phyloP scores from a whole-genome alignment of 2,329 filamentous ascomycete species.

The Fusarium citri region DNA sequence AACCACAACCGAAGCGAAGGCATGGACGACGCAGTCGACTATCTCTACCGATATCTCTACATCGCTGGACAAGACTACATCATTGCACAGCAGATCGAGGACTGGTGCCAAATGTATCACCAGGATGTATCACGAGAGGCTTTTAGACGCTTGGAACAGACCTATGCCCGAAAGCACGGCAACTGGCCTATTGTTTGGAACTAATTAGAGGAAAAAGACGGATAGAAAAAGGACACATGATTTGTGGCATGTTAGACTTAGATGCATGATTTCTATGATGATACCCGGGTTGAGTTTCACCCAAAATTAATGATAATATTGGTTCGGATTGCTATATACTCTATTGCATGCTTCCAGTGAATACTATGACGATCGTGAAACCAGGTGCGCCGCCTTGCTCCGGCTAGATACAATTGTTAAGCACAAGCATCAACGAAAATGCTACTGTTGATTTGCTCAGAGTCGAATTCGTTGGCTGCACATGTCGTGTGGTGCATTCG shows the following conservation, averaged over 20 bases:
- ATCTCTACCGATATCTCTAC: constrained; percentile 30
- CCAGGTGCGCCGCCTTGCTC: not conserved
- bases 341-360: constrained; percentile 5
- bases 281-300: constrained; percentile 30
- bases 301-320: constrained; percentile 30
- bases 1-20: constrained; percentile 33
- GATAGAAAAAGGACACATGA: not conserved
- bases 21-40: constrained; percentile 37
- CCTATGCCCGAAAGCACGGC: constrained; percentile 18
- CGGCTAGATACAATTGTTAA: not conserved
- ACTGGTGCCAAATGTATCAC: constrained; percentile 35
- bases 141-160: constrained; percentile 23
- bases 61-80: constrained; percentile 8
- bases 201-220: not conserved
- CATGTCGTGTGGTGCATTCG: not conserved
- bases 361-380: not conserved
- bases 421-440: not conserved
- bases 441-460: not conserved
- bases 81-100: constrained; percentile 5
- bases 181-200: constrained; percentile 31
- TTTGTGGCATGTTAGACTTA: constrained; percentile 10
- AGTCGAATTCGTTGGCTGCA: not conserved
- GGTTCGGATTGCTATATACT: not conserved
- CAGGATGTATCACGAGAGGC: constrained; percentile 27
- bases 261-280: constrained; percentile 23